Base-by-base conservation (phyloP, 2,329 filamentous ascomycete species). In the Xylariaceae sp. region DNA sequence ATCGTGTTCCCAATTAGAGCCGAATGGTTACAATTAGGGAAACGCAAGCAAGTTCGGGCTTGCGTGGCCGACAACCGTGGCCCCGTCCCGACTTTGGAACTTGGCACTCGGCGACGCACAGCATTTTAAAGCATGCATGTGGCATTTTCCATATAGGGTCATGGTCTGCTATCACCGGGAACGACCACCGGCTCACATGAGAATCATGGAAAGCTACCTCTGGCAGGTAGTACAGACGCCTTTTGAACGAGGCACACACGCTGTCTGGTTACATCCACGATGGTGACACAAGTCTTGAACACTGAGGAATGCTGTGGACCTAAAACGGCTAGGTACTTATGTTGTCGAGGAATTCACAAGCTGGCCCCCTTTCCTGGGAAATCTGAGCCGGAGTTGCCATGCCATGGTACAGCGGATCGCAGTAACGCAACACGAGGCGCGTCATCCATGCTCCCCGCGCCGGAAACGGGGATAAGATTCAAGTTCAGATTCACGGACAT, bases 51-150 rank as follows among this genome's bases (percentile, higher is more conserved):
- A 13, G 23, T 10, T 47, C 30, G 11, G 13, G n/a, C 48, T 53
- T 52, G 35, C 18, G 18, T 44, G 35, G 23, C 18, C 9, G 30
- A n/a, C 49, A 15, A 10, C 57, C 15, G 18, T 11, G 34, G n/a
- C 2, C 7, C n/a, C 52, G 35, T 50, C 55, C 52, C 52, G 11
- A 18, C 49, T 13, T 42, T 10, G 7, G 37, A 60, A 10, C 9
- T 35, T 44, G 23, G 10, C 37, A 44, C 34, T 50, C 54, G 57
- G 57, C 51, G 54, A 50, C 18, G 42, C 18, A 47, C 51, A 53
- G 37, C 23, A 13, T 17, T 7, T 18, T 13, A 11, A 18, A 11
- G 15, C 30, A 34, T 45, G 44, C 8, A 37, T n/a, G 34, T 48
- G 39, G 30, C 8, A 30, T 30, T 30, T 18, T 42, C 47, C 42